Evolutionary conservation across 805 yeast species (phyloP), one percentile per base, ranked within the genome.

Genomic region (Candida dendrica): DNA sequence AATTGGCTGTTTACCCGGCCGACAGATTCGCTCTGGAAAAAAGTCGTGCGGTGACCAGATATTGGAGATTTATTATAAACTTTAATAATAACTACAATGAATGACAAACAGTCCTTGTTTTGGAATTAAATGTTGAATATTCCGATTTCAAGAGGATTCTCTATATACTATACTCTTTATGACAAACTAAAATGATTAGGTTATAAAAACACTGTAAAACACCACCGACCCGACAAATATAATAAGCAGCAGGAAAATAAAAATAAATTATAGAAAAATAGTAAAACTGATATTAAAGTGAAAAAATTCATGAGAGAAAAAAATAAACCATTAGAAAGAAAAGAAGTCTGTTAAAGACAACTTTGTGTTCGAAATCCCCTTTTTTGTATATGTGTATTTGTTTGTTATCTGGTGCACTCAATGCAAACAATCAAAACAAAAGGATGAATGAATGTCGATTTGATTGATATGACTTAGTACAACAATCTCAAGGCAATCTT

Each of bases 401-500:
- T 8, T 11, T 27, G 8, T 11, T 27, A 5, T 27, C n/a, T 27
- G 8, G 24, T 8, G 24, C 24, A 22, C 6, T 22, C 24, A 22
- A 22, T 22, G 24, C 24, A 22, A 22, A 22, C 24, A 22, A 22
- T 6, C 24, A 22, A 6, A 30, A 6, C 9, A 14, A 30, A 15
- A 14, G 13, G n/a, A n/a, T n/a, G n/a, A n/a, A n/a, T n/a, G n/a
- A n/a, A n/a, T n/a, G 17, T 31, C 7, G 15, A 31, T 31, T 7
- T 31, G 9, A 43, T 37, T 35, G 26, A 35, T 11, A 40, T 9
- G 11, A 33, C 24, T 44, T 76, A 91, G 62, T 93, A 93, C 50
- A 93, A 72, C 57, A 93, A 73, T 65, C 98, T 85, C 55, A 95
- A 89, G 44, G 85, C 81, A 57, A 93, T 85, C 66, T 85, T 88